phyloP scores from a whole-genome alignment of 768 basidiomycete species.

The Mycena galericulata region DNA sequence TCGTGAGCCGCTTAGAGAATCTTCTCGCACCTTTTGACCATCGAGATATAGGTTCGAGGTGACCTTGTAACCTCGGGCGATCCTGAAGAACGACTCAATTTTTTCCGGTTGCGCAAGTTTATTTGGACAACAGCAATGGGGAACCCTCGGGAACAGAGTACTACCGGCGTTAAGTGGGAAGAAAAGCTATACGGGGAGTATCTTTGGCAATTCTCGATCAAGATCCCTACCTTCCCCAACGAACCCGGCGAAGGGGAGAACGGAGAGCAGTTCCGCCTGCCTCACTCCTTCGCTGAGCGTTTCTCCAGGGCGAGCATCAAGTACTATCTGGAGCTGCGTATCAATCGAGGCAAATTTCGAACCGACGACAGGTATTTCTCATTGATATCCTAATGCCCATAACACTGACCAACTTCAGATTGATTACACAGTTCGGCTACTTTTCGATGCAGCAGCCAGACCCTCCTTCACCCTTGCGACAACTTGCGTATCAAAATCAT shows the following conservation, averaged over 20 bases:
- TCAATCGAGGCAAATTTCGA: constrained; percentile 21
- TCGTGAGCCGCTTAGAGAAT: constrained; percentile 6
- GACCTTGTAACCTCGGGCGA: constrained; percentile 20
- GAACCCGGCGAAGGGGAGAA: neutral
- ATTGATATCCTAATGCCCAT: neutral
- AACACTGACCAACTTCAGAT: constrained; percentile 6
- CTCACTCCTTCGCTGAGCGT: constrained; percentile 22
- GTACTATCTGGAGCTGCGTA: constrained; percentile 22
- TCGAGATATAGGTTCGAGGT: constrained; percentile 8
- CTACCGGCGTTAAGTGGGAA: constrained; percentile 8
- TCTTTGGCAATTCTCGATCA: constrained; percentile 20
- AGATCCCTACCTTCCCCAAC: constrained; percentile 7
- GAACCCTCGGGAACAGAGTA: constrained; percentile 13
- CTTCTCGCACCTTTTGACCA: too few species aligned
- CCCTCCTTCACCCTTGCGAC: constrained; percentile 8
- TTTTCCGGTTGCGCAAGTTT: neutral
- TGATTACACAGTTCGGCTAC: constrained; percentile 11
- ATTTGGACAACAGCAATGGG: constrained; percentile 21
- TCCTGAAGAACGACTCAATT: constrained; percentile 5
- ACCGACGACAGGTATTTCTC: constrained; percentile 21
- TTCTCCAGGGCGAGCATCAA: constrained; percentile 3
- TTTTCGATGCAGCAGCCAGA: constrained; percentile 27
- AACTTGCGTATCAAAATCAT: constrained; percentile 20
- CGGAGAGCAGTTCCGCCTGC: constrained; percentile 22
- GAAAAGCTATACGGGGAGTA: constrained; percentile 27